These are phyloP conservation scores for Nakazawaea ishiwadae DNA, from an alignment of 805 yeast genomes.

Conservation along the genomic window DNA sequence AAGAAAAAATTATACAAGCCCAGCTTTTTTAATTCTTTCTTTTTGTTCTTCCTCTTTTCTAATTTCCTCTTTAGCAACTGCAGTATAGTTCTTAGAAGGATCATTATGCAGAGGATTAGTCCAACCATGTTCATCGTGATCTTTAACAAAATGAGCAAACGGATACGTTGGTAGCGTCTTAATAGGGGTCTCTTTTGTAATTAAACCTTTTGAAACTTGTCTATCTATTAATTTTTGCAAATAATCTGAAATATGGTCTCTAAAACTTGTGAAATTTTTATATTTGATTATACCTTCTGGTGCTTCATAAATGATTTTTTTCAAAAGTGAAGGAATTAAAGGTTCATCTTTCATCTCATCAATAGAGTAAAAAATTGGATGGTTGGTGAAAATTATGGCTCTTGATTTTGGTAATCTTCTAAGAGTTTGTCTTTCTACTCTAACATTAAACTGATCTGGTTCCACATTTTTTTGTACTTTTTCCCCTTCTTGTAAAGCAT, in stretches of 20 bases:
- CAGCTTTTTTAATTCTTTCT: conserved; percentile 4
- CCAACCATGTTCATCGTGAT: conserved; percentile 36
- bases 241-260: conserved; percentile 57
- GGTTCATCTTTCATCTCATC: conserved; percentile 85
- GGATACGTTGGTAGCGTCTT: conserved; percentile 60
- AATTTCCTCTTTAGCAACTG: conserved; percentile 11
- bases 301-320: conserved; percentile 59
- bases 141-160: conserved; percentile 49
- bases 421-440: conserved; percentile 71
- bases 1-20: neutral
- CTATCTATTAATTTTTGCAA: conserved; percentile 52
- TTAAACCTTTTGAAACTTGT: conserved; percentile 54
- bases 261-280: conserved; percentile 53
- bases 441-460: conserved; percentile 54
- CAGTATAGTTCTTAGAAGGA: conserved; percentile 11
- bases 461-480: conserved; percentile 37
- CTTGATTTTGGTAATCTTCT: conserved; percentile 59
- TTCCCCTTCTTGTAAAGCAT: conserved; percentile 42
- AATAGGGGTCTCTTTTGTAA: conserved; percentile 49
- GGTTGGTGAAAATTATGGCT: conserved; percentile 71
- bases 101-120: conserved; percentile 24
- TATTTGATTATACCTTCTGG: conserved; percentile 63
- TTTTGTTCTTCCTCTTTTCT: conserved; percentile 7
- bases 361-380: conserved; percentile 71
- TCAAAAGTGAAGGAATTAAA: conserved; percentile 58